phyloP scores from a whole-genome alignment of 345 rosid genomes.

The Barbarea vulgaris region DNA sequence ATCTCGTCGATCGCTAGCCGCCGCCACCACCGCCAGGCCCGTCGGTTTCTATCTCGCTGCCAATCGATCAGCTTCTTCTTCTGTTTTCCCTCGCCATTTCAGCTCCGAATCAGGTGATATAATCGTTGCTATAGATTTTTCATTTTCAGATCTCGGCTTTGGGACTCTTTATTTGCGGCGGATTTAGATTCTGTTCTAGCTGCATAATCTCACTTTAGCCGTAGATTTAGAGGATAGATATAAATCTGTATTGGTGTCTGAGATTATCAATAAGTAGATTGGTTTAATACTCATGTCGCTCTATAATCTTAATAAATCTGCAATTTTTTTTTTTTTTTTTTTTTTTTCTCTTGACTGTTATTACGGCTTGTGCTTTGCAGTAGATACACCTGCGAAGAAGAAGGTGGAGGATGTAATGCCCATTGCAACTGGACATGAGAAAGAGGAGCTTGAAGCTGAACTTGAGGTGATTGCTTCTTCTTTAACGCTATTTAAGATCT shows the following conservation, averaged over 20 bases:
- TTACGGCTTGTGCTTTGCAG: slow-evolving; percentile 33
- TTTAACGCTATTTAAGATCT: background rate
- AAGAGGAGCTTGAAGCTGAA: slow-evolving; percentile 83
- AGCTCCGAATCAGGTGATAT: slow-evolving; percentile 55
- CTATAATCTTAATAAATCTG: no score
- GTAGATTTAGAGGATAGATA: slow-evolving; percentile 10
- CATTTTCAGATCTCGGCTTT: slow-evolving; percentile 26
- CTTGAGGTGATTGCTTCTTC: slow-evolving; percentile 50
- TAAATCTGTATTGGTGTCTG: background rate
- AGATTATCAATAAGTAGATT: background rate
- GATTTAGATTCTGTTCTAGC: background rate
- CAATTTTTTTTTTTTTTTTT: no score
- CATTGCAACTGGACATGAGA: slow-evolving; percentile 92
- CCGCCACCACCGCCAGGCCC: slow-evolving; percentile 40
- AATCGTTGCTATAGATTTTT: background rate
- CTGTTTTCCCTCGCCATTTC: slow-evolving; percentile 48
- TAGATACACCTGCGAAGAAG: slow-evolving; percentile 51
- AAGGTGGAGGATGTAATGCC: slow-evolving; percentile 82
- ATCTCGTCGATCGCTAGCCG: slow-evolving; percentile 47
- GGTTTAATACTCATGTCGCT: slow-evolving; percentile 3
- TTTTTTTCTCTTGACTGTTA: no score
- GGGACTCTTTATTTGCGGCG: background rate
- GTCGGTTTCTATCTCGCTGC: slow-evolving; percentile 30
- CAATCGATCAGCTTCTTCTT: slow-evolving; percentile 44
- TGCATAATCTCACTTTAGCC: background rate